Conservation (phyloP, 139 green algal genomes). For the Asterochloris erici region DNA sequence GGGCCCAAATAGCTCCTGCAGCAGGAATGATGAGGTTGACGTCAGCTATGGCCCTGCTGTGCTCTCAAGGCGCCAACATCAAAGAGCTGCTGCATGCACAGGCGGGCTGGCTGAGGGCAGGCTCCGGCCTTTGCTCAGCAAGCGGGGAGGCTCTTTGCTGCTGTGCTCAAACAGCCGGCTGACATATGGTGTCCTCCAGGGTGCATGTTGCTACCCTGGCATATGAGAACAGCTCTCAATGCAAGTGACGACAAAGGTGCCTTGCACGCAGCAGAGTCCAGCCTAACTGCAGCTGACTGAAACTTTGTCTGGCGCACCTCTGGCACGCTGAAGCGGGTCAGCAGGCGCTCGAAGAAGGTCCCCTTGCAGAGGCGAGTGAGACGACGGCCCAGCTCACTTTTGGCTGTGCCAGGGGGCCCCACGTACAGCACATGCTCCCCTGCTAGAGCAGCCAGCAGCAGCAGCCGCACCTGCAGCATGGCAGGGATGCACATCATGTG, state of each 20-base stretch:
- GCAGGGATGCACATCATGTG: not conserved
- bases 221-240: no score
- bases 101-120: no score
- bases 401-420: slow-evolving; percentile 83
- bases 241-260: no score
- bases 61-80: no score
- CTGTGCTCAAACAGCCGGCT: no score
- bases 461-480: slow-evolving; percentile 65
- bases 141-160: no score
- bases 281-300: not conserved
- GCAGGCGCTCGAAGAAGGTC: slow-evolving; percentile 86
- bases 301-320: slow-evolving; percentile 40
- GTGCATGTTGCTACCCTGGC: no score
- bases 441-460: slow-evolving; percentile 79
- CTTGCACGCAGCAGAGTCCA: not conserved
- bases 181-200: no score
- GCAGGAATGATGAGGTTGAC: not conserved
- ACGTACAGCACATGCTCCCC: slow-evolving; percentile 86
- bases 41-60: no score
- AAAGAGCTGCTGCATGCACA: no score
- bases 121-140: no score
- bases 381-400: slow-evolving; percentile 82
- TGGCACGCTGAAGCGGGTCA: slow-evolving; percentile 90
- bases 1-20: slow-evolving; percentile 86
- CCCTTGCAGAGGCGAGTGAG: slow-evolving; percentile 59